Percentiles rank a stretch among this genome's conserved stretches.
phyloP scores from a whole-genome alignment of 176 grass and related monocot species.

The Ampelocalamus luodianensis region DNA sequence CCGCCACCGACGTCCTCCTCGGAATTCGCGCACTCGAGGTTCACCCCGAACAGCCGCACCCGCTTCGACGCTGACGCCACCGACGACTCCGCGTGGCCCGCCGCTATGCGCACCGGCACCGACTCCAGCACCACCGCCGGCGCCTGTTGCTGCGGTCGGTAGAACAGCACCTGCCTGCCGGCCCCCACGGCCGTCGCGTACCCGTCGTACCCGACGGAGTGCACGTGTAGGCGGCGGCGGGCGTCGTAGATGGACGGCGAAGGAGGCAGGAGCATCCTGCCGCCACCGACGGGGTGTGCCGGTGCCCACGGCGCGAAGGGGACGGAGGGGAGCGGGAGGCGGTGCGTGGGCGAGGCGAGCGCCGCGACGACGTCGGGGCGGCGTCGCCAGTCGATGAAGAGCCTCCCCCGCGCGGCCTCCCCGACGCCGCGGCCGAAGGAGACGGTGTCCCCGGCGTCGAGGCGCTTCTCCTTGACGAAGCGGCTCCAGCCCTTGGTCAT shows the following conservation, averaged over 20 bases:
- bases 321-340: slow-evolving; percentile 45
- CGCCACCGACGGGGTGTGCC: slow-evolving; percentile 13
- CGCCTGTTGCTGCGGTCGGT: slow-evolving; percentile 46
- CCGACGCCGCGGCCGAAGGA: slow-evolving; percentile 94
- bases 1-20: slow-evolving; percentile 29
- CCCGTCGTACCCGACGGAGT: slow-evolving; percentile 27
- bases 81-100: slow-evolving; percentile 33
- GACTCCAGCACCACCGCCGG: slow-evolving; percentile 72
- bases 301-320: slow-evolving; percentile 48
- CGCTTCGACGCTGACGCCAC: slow-evolving; percentile 63
- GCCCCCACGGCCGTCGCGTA: background rate
- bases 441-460: slow-evolving; percentile 93
- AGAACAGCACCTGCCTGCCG: slow-evolving; percentile 58
- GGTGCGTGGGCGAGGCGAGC: slow-evolving; percentile 24
- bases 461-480: slow-evolving; percentile 99
- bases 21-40: slow-evolving; percentile 69
- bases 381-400: slow-evolving; percentile 95
- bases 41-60: slow-evolving; percentile 89
- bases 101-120: slow-evolving; percentile 52
- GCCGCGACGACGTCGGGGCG: slow-evolving; percentile 52
- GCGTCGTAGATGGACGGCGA: slow-evolving; percentile 52
- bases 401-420: slow-evolving; percentile 55
- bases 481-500: slow-evolving; percentile 99
- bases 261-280: slow-evolving; percentile 54
- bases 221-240: slow-evolving; percentile 36